These are phyloP conservation scores for Dacryopinax spathularia DNA, from an alignment of 768 basidiomycete species.

Conservation along the genomic window DNA sequence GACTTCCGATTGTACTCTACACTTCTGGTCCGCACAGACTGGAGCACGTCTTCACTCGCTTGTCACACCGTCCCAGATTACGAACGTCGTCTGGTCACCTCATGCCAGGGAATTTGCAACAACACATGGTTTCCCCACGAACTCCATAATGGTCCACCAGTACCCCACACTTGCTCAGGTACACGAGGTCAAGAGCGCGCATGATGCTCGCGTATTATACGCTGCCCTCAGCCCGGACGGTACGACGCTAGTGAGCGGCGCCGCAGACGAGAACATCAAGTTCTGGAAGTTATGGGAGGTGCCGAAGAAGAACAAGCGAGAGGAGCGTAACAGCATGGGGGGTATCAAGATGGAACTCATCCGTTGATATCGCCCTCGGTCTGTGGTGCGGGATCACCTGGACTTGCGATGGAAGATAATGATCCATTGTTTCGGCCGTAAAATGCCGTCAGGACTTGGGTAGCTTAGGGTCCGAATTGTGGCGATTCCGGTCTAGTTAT, in stretches of 20 bases:
- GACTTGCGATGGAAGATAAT: too few relatives aligned
- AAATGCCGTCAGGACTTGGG: too few relatives aligned
- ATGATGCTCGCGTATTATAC: slow-evolving; percentile 80
- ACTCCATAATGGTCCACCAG: slow-evolving; percentile 62
- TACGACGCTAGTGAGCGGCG: slow-evolving; percentile 81
- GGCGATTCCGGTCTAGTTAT: too few relatives aligned
- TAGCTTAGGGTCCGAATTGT: too few relatives aligned
- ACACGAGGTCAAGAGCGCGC: slow-evolving; percentile 78
- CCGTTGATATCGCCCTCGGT: too few relatives aligned
- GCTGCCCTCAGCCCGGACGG: slow-evolving; percentile 77
- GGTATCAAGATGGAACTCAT: slow-evolving; percentile 8
- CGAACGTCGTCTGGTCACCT: slow-evolving; percentile 74
- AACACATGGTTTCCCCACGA: slow-evolving; percentile 90
- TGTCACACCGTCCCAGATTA: slow-evolving; percentile 80
- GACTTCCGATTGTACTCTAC: slow-evolving; percentile 80
- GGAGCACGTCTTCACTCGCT: slow-evolving; percentile 81
- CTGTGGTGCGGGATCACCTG: too few relatives aligned
- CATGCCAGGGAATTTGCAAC: slow-evolving; percentile 80
- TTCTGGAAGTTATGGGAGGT: slow-evolving; percentile 56
- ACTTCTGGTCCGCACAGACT: slow-evolving; percentile 84
- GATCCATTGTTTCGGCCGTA: too few relatives aligned
- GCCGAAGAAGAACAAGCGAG: slow-evolving; percentile 16
- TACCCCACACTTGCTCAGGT: slow-evolving; percentile 78
- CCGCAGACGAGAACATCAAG: slow-evolving; percentile 91
- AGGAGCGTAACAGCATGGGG: slow-evolving; percentile 11